phyloP scores from a whole-genome alignment of 305 asterid species.

The Fraxinus xanthoxyloides region DNA sequence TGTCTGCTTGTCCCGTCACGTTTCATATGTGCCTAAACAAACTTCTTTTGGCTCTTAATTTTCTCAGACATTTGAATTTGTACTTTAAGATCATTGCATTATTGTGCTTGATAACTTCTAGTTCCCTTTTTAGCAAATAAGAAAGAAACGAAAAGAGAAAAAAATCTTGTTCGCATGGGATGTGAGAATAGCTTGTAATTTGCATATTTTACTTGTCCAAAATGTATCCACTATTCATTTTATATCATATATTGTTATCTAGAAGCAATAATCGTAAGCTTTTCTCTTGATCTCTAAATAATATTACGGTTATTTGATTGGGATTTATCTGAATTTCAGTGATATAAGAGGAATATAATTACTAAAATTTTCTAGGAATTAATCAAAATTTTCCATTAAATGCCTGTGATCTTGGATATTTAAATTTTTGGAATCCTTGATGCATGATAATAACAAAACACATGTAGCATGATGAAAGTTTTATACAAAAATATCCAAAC shows the following conservation, averaged over 20 bases:
- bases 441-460: too few relatives aligned
- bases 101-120: not conserved
- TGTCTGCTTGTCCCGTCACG: not conserved
- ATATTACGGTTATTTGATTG: too few relatives aligned
- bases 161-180: not conserved
- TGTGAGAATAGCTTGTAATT: not conserved
- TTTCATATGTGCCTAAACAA: constrained; percentile 11
- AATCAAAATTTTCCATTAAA: too few relatives aligned
- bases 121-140: not conserved
- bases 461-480: not conserved
- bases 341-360: too few relatives aligned
- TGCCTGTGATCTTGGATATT: too few relatives aligned
- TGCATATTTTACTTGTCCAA: not conserved
- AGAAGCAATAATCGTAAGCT: not conserved
- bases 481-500: not conserved
- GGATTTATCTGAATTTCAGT: too few relatives aligned
- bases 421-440: too few relatives aligned
- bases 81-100: not conserved
- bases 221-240: not conserved
- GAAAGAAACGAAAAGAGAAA: not conserved
- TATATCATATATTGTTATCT: not conserved
- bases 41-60: not conserved
- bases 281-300: not conserved
- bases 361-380: too few relatives aligned
- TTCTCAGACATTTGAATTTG: not conserved